A percentile compares a stretch with the other conserved stretches of the same genome.
These are phyloP conservation scores for Verticillium nonalfalfae DNA, from an alignment of 2,329 filamentous ascomycete species.

Conservation along the genomic window DNA sequence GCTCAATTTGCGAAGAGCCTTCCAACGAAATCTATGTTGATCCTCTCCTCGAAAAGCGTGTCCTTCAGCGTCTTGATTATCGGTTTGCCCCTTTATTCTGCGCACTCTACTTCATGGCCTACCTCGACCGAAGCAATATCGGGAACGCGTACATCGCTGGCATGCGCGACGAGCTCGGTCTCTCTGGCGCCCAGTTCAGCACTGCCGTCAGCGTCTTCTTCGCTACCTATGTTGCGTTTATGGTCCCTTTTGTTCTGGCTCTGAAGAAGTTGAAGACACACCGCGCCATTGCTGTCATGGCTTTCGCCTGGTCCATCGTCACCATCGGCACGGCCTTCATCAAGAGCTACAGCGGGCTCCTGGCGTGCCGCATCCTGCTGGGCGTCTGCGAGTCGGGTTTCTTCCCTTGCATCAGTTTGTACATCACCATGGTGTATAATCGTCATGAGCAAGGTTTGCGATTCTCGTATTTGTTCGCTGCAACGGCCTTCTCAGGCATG, in stretches of 20 bases:
- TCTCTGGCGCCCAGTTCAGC: constrained; percentile 52
- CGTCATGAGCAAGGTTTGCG: constrained; percentile 16
- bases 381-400: constrained; percentile 8
- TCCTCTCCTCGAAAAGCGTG: constrained; percentile 1
- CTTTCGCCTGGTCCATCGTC: constrained; percentile 4
- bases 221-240: constrained; percentile 54
- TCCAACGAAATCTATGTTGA: background rate
- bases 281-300: constrained; percentile 5
- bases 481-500: constrained; percentile 22
- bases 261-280: constrained; percentile 1
- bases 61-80: constrained; percentile 1
- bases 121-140: constrained; percentile 28
- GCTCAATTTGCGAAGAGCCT: background rate
- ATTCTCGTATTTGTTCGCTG: constrained; percentile 21
- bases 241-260: constrained; percentile 38
- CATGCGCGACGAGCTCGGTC: constrained; percentile 42
- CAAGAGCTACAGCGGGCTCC: background rate
- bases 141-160: constrained; percentile 56
- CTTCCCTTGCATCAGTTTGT: constrained; percentile 23
- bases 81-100: constrained; percentile 1
- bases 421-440: constrained; percentile 7
- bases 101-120: constrained; percentile 4
- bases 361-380: constrained; percentile 5
- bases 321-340: constrained; percentile 9
- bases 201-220: constrained; percentile 51